Conservation (phyloP, 441 rosid genomes). For the Pelargonium myrrhifolium region DNA sequence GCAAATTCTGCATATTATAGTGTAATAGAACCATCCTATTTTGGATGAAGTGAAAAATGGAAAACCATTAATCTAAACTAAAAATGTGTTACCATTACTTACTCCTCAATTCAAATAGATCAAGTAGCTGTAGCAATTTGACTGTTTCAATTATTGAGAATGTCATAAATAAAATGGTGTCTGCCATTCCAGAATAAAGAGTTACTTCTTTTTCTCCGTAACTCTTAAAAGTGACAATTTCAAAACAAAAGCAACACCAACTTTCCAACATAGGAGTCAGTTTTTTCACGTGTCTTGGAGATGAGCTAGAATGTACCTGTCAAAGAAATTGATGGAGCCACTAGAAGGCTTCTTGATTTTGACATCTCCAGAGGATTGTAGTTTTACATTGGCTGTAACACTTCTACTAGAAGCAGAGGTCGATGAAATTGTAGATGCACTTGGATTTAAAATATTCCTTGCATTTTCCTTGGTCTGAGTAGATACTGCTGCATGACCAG, state of each 20-base stretch:
- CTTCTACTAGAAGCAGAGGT: slow-evolving; percentile 22
- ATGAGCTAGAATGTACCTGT: slow-evolving; percentile 42
- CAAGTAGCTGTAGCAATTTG: neutral
- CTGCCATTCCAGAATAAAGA: neutral
- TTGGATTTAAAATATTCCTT: slow-evolving; percentile 24
- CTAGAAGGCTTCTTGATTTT: slow-evolving; percentile 36
- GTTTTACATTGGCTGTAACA: slow-evolving; percentile 27
- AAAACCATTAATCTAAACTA: neutral
- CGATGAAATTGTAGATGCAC: slow-evolving; percentile 26
- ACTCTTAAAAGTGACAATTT: neutral
- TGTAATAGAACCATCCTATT: neutral
- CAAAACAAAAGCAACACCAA: neutral
- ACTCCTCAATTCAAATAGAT: neutral
- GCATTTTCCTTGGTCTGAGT: slow-evolving; percentile 22
- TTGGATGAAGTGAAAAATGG: neutral
- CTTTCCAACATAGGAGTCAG: neutral
- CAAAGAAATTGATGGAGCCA: slow-evolving; percentile 51
- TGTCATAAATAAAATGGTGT: neutral
- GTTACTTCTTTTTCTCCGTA: neutral
- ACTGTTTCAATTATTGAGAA: neutral
- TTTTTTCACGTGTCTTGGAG: neutral
- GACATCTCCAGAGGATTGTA: slow-evolving; percentile 30
- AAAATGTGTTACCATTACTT: neutral
- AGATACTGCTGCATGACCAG: slow-evolving; percentile 14
- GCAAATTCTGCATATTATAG: neutral